Evolutionary conservation across 2,329 filamentous ascomycete species (phyloP), one percentile per base, ranked within the genome.

Genomic region (Paraphoma chrysanthemicola): DNA sequence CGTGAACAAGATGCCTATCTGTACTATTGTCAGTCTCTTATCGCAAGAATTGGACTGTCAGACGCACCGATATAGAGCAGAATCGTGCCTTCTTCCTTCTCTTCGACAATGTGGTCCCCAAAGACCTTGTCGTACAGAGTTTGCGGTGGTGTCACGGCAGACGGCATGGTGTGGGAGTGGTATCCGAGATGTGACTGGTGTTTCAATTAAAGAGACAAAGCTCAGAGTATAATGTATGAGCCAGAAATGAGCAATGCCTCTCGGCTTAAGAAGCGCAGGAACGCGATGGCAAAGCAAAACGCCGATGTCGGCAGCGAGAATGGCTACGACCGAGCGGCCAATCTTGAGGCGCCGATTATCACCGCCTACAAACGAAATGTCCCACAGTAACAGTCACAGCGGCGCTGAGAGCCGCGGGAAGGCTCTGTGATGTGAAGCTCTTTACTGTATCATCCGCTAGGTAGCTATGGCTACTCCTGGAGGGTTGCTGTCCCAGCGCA

Each of bases 91-190:
- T 98, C 94, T 53, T 92, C 87, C 85, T 93, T 92, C 86, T 96
- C 91, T 73, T 97, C 92, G 74, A 99, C 93, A 71, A 98, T 90
- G 79, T 99, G 95, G 81, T 90, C 90, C 71, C 92, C 87, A 72
- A 98, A 90, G 79, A 98, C 93, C 88, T 98, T 98, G 85, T 98
- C 94, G 82, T 98, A 98, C 74, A 97, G 85, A 69, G 93, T 97
- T 80, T 89, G 89, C 53, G 91, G 92, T 64, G 83, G 85, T 77
- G 84, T 83, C 67, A 90, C 88, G 68, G 86, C 86, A 74, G 84
- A 86, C 75, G 92, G 92, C 92, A 96, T 96, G 70, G 77, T 87
- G 83, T 44, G 54, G 45, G 36, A 51, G 33, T 57, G 53, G 46
- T 23, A 44, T 54, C 43, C 56, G 16, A 48, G 64, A 67, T 54